Percentiles rank a stretch among this genome's conserved stretches.
Evolutionary conservation across 345 rosid genomes (phyloP).

Genomic region (Dovyalis caffra): DNA sequence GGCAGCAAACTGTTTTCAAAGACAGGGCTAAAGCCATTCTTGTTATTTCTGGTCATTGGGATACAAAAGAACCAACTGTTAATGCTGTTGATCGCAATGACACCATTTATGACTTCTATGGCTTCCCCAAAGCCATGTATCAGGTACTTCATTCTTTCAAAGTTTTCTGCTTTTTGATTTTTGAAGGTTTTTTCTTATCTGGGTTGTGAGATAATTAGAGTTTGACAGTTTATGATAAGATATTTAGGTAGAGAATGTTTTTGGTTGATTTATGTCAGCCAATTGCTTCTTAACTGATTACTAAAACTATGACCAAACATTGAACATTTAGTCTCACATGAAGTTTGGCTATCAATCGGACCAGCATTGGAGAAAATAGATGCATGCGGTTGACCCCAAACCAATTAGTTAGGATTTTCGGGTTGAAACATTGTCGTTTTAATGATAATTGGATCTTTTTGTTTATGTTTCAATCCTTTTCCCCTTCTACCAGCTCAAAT

Average conservation of each 20-base stretch:
- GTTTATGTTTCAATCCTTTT: neutral
- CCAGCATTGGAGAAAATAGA: neutral
- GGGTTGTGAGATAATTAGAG: neutral
- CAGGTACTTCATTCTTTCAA: conserved; percentile 38
- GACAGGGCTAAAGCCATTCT: conserved; percentile 68
- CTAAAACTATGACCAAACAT: too few species aligned
- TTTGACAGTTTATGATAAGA: too few species aligned
- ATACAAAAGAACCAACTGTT: conserved; percentile 60
- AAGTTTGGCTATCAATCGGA: neutral
- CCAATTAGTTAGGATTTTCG: neutral
- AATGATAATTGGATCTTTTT: neutral
- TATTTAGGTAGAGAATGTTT: too few species aligned
- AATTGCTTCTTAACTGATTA: too few species aligned
- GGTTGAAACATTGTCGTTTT: neutral
- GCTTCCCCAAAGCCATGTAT: conserved; percentile 77
- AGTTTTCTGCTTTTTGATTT: neutral
- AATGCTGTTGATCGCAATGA: conserved; percentile 54
- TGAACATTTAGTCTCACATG: neutral
- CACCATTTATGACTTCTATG: conserved; percentile 77
- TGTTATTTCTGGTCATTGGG: conserved; percentile 88
- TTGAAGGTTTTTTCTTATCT: neutral
- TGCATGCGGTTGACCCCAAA: neutral
- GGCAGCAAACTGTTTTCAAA: conserved; percentile 38
- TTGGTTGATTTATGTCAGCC: too few species aligned
- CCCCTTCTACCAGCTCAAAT: conserved; percentile 50